Base-by-base conservation (phyloP, 78 protist species). In the Dictyostelium intermedium region DNA sequence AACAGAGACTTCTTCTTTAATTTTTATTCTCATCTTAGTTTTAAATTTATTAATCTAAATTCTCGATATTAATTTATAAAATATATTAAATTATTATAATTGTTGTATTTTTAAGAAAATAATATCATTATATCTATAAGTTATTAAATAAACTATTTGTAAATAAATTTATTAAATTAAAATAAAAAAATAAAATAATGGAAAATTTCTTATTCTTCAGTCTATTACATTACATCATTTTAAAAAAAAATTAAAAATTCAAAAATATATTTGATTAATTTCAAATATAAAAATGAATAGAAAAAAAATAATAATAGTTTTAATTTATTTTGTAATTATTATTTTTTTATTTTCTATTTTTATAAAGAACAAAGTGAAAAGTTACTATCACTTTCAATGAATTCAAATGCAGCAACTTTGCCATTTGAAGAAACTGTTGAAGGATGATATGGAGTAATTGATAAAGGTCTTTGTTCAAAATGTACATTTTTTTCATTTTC, bases 401-500 rank as follows among this genome's bases (percentile, higher is more conserved):
- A 34, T 72, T 72, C 43, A 72, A 72, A 72, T 30, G 79, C 79
- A 2, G 79, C 25, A 13, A 34, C 43, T 72, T 34, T 77, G 3
- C n/a, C 25, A 20, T 47, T 47, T 10, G 32, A 20, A 13, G 39
- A 18, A 25, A 8, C 45, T 20, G 85, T 30, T 82, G 86, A 34
- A 20, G 70, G 74, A n/a, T 43, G 30, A 6, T 73, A 32, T 45
- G 91, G 72, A 16, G 56, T 37, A 16, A 74, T 56, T 35, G 50
- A 8, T 6, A 82, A 86, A 10, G 63, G 83, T 37, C 80, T 47
- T 86, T 23, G 81, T 37, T 37, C 47, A 25, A 87, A 66, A 45
- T 87, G 70, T 16, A 86, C 43, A 86, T 78, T 35, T 27, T 87
- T 78, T 34, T 60, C 74, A 18, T 79, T 77, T 63, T 61, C 85